A percentile compares a stretch with the other conserved stretches of the same genome.
phyloP scores from a whole-genome alignment of 306 rosid species.

The Dryas alaskensis region DNA sequence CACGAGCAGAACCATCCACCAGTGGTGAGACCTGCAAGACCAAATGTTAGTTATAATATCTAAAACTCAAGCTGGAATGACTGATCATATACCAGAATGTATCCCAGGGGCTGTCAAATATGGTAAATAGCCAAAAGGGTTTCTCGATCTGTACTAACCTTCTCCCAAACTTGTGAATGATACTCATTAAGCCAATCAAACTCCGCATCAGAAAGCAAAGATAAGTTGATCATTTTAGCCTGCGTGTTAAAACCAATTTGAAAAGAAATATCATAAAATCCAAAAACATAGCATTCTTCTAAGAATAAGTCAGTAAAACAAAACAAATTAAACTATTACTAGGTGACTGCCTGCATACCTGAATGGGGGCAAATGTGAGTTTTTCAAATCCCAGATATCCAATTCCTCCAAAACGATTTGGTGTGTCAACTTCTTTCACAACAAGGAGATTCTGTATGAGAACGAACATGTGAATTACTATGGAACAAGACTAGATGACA shows the following conservation, averaged over 20 bases:
- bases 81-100: too few species aligned
- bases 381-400: conserved; percentile 84
- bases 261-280: conserved; percentile 1
- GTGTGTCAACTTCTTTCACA: conserved; percentile 62
- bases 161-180: conserved; percentile 89
- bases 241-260: conserved; percentile 43
- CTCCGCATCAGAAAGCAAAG: conserved; percentile 71
- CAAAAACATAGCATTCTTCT: background rate
- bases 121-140: background rate
- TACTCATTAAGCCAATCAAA: conserved; percentile 76
- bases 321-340: background rate
- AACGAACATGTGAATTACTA: conserved; percentile 30
- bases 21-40: conserved; percentile 74
- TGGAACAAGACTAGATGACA: background rate
- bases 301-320: background rate
- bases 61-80: background rate
- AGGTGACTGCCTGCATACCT: conserved; percentile 46
- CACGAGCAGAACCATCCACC: conserved; percentile 64
- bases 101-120: background rate
- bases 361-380: conserved; percentile 86
- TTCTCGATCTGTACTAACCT: conserved; percentile 43
- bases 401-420: conserved; percentile 80
- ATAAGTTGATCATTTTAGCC: conserved; percentile 72
- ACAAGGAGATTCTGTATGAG: conserved; percentile 73
- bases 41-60: conserved; percentile 19